A percentile compares a stretch with the other conserved stretches of the same genome.
Conservation (phyloP, 129 eudicot genomes). For the Flaveria linearis region DNA sequence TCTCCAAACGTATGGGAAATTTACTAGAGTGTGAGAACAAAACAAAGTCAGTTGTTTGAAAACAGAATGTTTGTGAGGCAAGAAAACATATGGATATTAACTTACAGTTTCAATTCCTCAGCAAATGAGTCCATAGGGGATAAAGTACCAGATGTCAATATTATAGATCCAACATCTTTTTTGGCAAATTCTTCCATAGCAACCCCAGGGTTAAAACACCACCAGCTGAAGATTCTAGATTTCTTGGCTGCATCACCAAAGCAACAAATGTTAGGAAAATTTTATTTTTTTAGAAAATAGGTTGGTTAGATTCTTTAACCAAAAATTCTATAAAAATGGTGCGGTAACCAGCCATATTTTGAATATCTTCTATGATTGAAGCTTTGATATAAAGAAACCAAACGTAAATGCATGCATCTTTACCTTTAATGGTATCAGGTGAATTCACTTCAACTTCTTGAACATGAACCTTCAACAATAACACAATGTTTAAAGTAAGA, state of each 20-base stretch:
- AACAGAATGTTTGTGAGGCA: background rate
- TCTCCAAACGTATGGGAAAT: slow-evolving; percentile 87
- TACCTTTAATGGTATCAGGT: slow-evolving; percentile 60
- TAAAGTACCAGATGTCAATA: slow-evolving; percentile 95
- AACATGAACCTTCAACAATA: slow-evolving; percentile 68
- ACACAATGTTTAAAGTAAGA: slow-evolving; percentile 18
- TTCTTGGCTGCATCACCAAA: slow-evolving; percentile 56
- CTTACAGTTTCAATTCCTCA: slow-evolving; percentile 89
- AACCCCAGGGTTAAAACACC: slow-evolving; percentile 98
- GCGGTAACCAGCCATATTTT: background rate
- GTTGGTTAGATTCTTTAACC: background rate
- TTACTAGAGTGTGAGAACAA: slow-evolving; percentile 42
- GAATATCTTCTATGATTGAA: slow-evolving; percentile 11
- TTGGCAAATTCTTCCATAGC: slow-evolving; percentile 85
- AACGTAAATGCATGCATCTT: slow-evolving; percentile 4
- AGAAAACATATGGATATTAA: slow-evolving; percentile 25
- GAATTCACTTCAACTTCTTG: slow-evolving; percentile 71
- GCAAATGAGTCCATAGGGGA: slow-evolving; percentile 99
- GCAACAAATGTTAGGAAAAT: background rate
- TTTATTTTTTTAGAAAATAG: background rate
- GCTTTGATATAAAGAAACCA: slow-evolving; percentile 3
- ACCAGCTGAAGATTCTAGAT: slow-evolving; percentile 94
- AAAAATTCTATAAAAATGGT: background rate
- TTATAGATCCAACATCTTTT: slow-evolving; percentile 79
- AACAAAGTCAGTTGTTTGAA: slow-evolving; percentile 14